phyloP scores from a whole-genome alignment of 306 rosid genomes.

The Cucumis sativus region Cucumber_9930_V3 NC_026660.2:26218001-26218500 shows the following conservation, averaged over 20 bases:
- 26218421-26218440: background rate
- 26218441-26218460: background rate
- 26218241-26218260: background rate
- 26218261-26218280: slow-evolving; percentile 32
- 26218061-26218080: slow-evolving; percentile 45
- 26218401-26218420: slow-evolving; percentile 60
- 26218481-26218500: background rate
- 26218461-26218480: background rate
- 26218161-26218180: background rate
- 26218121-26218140: slow-evolving; percentile 49
- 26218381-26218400: slow-evolving; percentile 84
- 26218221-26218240: background rate
- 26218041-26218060: slow-evolving; percentile 32
- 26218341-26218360: slow-evolving; percentile 60
- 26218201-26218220: background rate
- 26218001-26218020: background rate
- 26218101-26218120: slow-evolving; percentile 72
- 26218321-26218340: slow-evolving; percentile 73
- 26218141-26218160: slow-evolving; percentile 56
- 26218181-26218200: background rate
- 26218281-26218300: slow-evolving; percentile 54
- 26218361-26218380: slow-evolving; percentile 32
- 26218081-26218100: slow-evolving; percentile 67
- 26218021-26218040: background rate
- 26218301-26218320: slow-evolving; percentile 87